These are phyloP conservation scores for Coemansia sp. DNA, from an alignment of 192 early-diverging fungal species.

Conservation along the genomic window DNA sequence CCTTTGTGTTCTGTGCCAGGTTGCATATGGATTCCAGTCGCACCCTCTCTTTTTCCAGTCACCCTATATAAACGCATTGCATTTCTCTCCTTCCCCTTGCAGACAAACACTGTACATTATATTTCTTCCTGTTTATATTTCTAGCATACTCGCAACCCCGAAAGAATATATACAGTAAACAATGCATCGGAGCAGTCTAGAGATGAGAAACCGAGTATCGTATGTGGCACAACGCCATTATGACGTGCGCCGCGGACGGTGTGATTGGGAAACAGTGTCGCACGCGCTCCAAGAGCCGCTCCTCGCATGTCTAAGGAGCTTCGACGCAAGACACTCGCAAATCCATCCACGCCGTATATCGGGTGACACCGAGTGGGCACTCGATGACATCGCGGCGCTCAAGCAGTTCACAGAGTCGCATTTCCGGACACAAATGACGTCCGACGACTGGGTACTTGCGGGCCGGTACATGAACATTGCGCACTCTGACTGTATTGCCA, in stretches of 20 bases:
- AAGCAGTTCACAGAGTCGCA: conserved; percentile 35
- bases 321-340: conserved; percentile 15
- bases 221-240: conserved; percentile 13
- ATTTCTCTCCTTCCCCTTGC: background rate
- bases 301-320: conserved; percentile 19
- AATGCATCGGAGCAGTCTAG: conserved; percentile 4
- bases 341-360: conserved; percentile 16
- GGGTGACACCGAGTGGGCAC: conserved; percentile 22
- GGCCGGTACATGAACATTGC: conserved; percentile 50
- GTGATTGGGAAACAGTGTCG: conserved; percentile 39
- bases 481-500: conserved; percentile 42
- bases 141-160: no score
- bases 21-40: background rate
- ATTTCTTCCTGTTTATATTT: background rate
- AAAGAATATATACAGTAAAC: background rate
- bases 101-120: background rate
- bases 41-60: background rate
- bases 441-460: conserved; percentile 42
- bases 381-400: conserved; percentile 31
- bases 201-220: conserved; percentile 16
- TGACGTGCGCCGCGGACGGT: conserved; percentile 9
- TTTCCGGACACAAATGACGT: conserved; percentile 26
- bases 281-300: conserved; percentile 28
- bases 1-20: background rate
- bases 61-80: background rate